Evolutionary conservation across 2,329 filamentous ascomycete species (phyloP).

Genomic region (Aspergillus texensis): DNA sequence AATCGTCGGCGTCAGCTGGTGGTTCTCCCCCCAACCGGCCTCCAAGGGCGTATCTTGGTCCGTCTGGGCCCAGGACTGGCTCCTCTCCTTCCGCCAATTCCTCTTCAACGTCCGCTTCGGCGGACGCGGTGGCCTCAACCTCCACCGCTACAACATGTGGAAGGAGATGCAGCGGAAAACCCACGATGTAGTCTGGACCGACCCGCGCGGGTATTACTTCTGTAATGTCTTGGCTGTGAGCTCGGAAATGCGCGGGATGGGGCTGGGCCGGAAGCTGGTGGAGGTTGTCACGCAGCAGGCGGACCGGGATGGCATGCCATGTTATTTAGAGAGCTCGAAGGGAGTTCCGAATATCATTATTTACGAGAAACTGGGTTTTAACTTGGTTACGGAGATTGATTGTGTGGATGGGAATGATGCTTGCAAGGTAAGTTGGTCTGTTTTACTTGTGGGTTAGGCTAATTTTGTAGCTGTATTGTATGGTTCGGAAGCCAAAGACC

Average conservation of each 20-base stretch:
- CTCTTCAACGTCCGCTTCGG: constrained; percentile 66
- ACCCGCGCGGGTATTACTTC: constrained; percentile 71
- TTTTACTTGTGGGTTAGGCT: constrained; percentile 4
- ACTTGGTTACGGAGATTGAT: constrained; percentile 64
- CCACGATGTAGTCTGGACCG: constrained; percentile 66
- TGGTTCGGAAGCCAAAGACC: constrained; percentile 23
- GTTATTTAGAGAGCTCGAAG: constrained; percentile 72
- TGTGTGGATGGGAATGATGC: constrained; percentile 64
- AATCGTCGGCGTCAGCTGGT: constrained; percentile 72
- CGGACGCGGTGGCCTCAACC: constrained; percentile 69
- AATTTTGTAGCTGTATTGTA: constrained; percentile 25
- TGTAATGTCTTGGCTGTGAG: constrained; percentile 74
- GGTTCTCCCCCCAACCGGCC: constrained; percentile 62
- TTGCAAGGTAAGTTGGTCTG: constrained; percentile 48
- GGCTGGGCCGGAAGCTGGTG: constrained; percentile 67
- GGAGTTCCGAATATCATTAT: constrained; percentile 70
- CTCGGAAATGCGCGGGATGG: constrained; percentile 66
- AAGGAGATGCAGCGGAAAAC: constrained; percentile 66
- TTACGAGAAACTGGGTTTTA: constrained; percentile 71
- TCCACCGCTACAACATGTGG: constrained; percentile 72
- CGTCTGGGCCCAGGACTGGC: constrained; percentile 65
- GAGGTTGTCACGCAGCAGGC: constrained; percentile 64
- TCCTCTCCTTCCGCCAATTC: constrained; percentile 67
- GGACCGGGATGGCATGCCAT: constrained; percentile 65
- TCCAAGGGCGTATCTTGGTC: constrained; percentile 59